Conservation (phyloP, 2,329 filamentous ascomycete species). For the Cordyceps javanica region DNA sequence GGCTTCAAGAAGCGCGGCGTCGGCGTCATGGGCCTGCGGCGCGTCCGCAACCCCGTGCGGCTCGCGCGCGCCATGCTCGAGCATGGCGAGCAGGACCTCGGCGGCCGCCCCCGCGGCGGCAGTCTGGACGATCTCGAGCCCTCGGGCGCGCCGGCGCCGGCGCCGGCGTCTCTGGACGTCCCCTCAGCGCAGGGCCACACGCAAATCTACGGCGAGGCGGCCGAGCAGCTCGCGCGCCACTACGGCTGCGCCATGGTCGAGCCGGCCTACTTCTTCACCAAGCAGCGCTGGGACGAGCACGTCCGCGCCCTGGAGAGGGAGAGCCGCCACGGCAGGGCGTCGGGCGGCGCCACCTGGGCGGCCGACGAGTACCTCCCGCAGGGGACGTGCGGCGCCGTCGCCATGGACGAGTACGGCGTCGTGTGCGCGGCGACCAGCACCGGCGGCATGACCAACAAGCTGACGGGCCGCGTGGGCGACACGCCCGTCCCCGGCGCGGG, state of each 20-base stretch:
- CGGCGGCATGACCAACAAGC: slow-evolving; percentile 83
- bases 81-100: slow-evolving; percentile 55
- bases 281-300: slow-evolving; percentile 74
- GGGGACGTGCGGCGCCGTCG: slow-evolving; percentile 79
- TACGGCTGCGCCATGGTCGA: slow-evolving; percentile 69
- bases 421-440: slow-evolving; percentile 63
- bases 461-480: slow-evolving; percentile 78
- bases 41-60: slow-evolving; percentile 73
- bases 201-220: slow-evolving; percentile 60
- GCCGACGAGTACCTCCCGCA: slow-evolving; percentile 65
- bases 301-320: slow-evolving; percentile 42
- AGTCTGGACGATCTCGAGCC: no score
- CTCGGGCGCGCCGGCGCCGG: slow-evolving; percentile 21
- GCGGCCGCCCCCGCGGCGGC: slow-evolving; percentile 31
- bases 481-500: slow-evolving; percentile 79
- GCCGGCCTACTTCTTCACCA: slow-evolving; percentile 71
- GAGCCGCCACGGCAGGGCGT: slow-evolving; percentile 18
- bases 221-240: slow-evolving; percentile 59
- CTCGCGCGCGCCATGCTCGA: slow-evolving; percentile 67
- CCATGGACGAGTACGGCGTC: slow-evolving; percentile 68
- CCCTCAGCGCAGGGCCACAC: slow-evolving; percentile 62
- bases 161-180: slow-evolving; percentile 29
- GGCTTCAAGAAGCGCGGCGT: slow-evolving; percentile 70
- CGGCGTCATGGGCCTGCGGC: slow-evolving; percentile 65
- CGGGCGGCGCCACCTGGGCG: slow-evolving; percentile 44